Evolutionary conservation across 2,329 filamentous ascomycete species (phyloP), one percentile per base, ranked within the genome.

Genomic region (Orbilia ellipsospora): DNA sequence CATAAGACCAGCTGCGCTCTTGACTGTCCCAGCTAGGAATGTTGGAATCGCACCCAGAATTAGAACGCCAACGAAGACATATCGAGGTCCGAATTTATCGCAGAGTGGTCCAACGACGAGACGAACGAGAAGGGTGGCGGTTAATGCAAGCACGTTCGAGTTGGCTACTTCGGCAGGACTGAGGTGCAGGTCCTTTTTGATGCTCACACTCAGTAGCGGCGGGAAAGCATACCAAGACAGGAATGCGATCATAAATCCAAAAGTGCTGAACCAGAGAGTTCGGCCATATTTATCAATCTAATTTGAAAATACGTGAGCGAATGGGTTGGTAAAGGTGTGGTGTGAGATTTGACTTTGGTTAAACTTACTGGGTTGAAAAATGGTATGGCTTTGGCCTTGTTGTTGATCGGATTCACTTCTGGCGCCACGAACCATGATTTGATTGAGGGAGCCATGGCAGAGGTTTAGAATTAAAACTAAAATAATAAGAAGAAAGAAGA

Each of bases 171-270:
- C 87, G 40, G 85, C 84, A 26, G 89, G 85, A 10, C 87, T 90
- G 79, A 97, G 88, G 61, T 89, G 81, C 40, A 97, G 87, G 80
- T 97, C 92, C 77, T 89, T 85, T 81, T 90, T 90, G 84, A 97
- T 96, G 28, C 92, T 92, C 80, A 90, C 88, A 60, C 89, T 88
- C 80, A 92, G 85, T 85, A 95, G 84, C 78, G 93, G 93, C 78
- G 93, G 92, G 82, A 96, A 97, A 1, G 93, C 91, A 84, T 96
- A 96, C 91, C 91, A 97, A 10, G 92, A 93, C 87, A 92, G 92
- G 83, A 96, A 97, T 6, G 92, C 90, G 63, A 94, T 87, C 87
- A 95, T 89, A 82, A 95, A 95, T 1, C 92, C 92, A 56, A 93
- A 86, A 89, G 92, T 95, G 0, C 91, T 91, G 84, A 96, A 96